Conservation (phyloP, 768 basidiomycete genomes). For the Phaeotremella fagi region DNA sequence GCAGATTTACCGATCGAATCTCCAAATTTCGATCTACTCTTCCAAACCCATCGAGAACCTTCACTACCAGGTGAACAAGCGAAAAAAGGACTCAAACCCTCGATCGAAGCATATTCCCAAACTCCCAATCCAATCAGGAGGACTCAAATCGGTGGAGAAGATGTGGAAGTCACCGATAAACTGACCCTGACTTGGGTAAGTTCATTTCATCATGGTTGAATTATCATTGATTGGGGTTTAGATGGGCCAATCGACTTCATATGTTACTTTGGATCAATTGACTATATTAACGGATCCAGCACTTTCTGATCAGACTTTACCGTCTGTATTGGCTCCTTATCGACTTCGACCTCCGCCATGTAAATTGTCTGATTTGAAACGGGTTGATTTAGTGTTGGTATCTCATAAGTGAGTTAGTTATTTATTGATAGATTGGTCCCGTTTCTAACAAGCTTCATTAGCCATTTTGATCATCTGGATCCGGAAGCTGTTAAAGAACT, state of each 20-base stretch:
- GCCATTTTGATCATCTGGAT: conserved; percentile 49
- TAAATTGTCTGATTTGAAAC: conserved; percentile 33
- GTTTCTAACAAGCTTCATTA: no score
- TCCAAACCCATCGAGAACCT: neutral
- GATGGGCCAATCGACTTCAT: conserved; percentile 49
- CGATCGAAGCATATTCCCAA: neutral
- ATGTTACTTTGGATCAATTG: conserved; percentile 44
- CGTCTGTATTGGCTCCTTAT: conserved; percentile 37
- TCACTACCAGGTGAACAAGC: neutral
- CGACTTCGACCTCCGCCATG: conserved; percentile 44
- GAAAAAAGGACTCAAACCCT: neutral
- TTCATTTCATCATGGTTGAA: neutral
- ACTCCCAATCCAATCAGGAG: neutral
- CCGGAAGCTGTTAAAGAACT: conserved; percentile 37
- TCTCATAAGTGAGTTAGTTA: conserved; percentile 47
- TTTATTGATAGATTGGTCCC: no score
- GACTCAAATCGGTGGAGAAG: conserved; percentile 5
- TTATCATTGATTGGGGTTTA: conserved; percentile 4
- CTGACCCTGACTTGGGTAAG: conserved; percentile 34
- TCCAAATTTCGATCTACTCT: conserved; percentile 32
- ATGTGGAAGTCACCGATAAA: conserved; percentile 26
- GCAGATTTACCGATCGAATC: conserved; percentile 34
- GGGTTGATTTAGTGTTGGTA: conserved; percentile 46
- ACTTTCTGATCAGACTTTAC: conserved; percentile 40
- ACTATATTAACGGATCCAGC: conserved; percentile 48